Evolutionary conservation across 305 asterid species (phyloP), one percentile per base, ranked within the genome.

Genomic region (Stenogyne calaminthoides): DNA sequence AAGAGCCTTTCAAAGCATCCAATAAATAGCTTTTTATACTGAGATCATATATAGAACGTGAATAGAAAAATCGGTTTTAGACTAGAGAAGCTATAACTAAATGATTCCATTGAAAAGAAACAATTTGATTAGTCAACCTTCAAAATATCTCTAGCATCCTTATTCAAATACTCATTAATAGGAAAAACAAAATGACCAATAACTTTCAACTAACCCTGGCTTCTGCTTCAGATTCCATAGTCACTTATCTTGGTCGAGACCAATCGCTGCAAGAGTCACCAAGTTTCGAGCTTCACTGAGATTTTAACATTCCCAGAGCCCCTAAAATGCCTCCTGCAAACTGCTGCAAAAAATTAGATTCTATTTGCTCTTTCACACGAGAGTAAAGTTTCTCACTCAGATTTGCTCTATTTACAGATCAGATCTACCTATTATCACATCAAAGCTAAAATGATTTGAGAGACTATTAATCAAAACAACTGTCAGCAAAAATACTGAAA

Each of bases 171-270:
- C n/a, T n/a, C 11, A 19, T 54, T 3, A 7, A 65, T 15, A n/a
- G 32, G 12, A 9, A 63, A 64, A 67, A 65, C 2, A 69, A 69
- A 19, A 69, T 34, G 64, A 55, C 70, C 51, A 37, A 40, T 16
- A 11, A 39, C 14, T 29, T 2, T 67, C 68, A 58, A 84, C 91
- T 78, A 73, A 91, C 96, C 96, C 86, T 87, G 64, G 69, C 69
- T 67, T 89, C 96, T 37, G 86, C 91, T 80, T 88, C 97, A 63
- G 89, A 77, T 67, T 89, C 96, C 97, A 91, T 91, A 25, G 46
- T 59, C 66, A 71, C 69, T 69, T 69, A 40, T 78, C 71, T 80
- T 56, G 52, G 46, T 62, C 1, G 37, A 69, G 61, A 65, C 47
- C 76, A 68, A 69, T 47, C 46, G 80, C 69, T 55, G 80, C 79